Base-by-base conservation (phyloP, 805 yeast species). In the Millerago galiae region DNA sequence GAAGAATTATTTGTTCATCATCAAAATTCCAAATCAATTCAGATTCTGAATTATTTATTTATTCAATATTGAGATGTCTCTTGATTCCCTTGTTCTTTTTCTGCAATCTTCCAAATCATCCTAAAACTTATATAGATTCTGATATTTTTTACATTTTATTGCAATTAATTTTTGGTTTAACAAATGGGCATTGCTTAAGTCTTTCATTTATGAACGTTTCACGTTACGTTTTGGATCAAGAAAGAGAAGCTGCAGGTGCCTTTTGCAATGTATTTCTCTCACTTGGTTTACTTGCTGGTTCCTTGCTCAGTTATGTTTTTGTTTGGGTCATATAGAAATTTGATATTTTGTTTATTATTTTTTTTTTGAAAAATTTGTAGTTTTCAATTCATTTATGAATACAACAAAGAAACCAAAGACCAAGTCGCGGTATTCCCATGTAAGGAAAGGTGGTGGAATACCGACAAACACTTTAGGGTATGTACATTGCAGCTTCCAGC, bases 171-270 rank as follows among this genome's bases (percentile, higher is more conserved):
- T 93, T 87, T 66, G 99, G 99, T 0, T 53, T 87, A 35, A 79
- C 95, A 5, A 89, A 86, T 56, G 99, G 99, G 3, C 95, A 89
- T 52, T 68, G 85, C 25, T 74, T 84, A 40, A 81, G 95, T 7
- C 75, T 87, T 24, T 75, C 87, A 43, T 87, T 91, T 63, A 85
- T 87, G 83, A 72, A 72, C 37, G 83, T 88, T 3, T 81, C 84
- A 0, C 66, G 70, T 14, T 72, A 70, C 44, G 82, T 76, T 27
- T 70, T 71, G 1, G 86, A 79, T 28, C 72, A 72, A 16, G 91
- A 87, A 54, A 80, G 79, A 58, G 87, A 86, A 45, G 96, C 96
- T 1, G 96, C 98, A 2, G 96, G 96, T 35, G 97, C 97, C 3
- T 85, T 90, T 58, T 81, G 95, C 35, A 79, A 88, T 1, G 77